Evolutionary conservation across 225 moss, liverwort and hornwort species (phyloP), one percentile per base, ranked within the genome.

Genomic region (Sphagnum tenellum): DNA sequence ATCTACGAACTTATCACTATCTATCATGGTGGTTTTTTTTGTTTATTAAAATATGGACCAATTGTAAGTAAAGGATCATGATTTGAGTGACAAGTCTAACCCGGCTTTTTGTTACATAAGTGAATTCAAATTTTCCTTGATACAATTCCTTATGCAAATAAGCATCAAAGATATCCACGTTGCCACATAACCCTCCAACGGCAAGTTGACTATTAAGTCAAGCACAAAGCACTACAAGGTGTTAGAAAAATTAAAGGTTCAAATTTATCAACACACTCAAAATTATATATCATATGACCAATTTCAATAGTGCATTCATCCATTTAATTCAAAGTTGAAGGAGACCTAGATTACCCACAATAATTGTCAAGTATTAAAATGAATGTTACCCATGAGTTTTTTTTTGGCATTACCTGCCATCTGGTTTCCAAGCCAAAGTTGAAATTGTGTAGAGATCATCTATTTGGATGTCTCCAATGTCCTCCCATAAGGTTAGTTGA

Each of bases 31-130:
- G 13, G 3, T 56, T 56, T 56, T 56, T 12, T 8, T 13, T 56
- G 11, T 13, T 56, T 56, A 13, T 56, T 11, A 8, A 8, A 60
- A n/a, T 45, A 4, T 12, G 44, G 4, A 60, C 8, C 56, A 56
- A 12, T 13, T 56, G 4, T 56, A 11, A 13, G 8, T 11, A 5
- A 4, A 4, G 29, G 51, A 29, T 29, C 29, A 12, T 45, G 12
- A 50, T 66, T 4, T 48, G 64, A 52, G 45, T 8, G 9, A 12
- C 59, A 56, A 44, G 14, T 9, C 64, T 63, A 59, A 95, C 94
- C 89, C 91, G 91, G 77, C 88, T 92, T 62, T 87, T 96, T 4
- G 92, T 92, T 44, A 90, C 69, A 45, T 96, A 92, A 0, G 92
- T 96, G 71, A 96, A 88, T 65, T 96, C 92, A 74, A 88, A 96